Conservation (phyloP, 371 early-diverging fungal genomes). For the Synchytrium microbalum region DNA sequence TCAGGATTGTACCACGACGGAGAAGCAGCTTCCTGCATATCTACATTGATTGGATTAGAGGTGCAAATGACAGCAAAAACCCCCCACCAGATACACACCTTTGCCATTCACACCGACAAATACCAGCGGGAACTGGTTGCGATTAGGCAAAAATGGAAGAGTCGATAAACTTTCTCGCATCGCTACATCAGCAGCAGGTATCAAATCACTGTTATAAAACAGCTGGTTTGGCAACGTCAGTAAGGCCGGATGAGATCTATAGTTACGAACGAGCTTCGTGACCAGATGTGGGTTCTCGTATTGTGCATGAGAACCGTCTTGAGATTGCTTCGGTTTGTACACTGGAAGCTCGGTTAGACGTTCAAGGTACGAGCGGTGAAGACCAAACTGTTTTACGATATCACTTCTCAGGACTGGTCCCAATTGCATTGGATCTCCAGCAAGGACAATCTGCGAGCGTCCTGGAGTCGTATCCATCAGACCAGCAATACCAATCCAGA, state of each 20-base stretch:
- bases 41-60: too few species aligned
- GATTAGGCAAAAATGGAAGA: too few species aligned
- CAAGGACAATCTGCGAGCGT: not conserved
- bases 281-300: conserved; percentile 13
- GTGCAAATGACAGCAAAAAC: too few species aligned
- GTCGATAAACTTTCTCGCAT: conserved; percentile 10
- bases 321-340: conserved; percentile 5
- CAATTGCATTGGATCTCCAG: conserved; percentile 21
- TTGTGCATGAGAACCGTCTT: not conserved
- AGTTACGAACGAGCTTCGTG: conserved; percentile 22
- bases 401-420: conserved; percentile 20
- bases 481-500: not conserved
- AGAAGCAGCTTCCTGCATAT: conserved; percentile 20
- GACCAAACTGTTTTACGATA: conserved; percentile 8
- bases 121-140: too few species aligned
- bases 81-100: too few species aligned
- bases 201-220: conserved; percentile 18
- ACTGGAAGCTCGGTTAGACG: conserved; percentile 16
- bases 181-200: conserved; percentile 9
- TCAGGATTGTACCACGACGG: conserved; percentile 22
- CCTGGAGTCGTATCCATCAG: not conserved
- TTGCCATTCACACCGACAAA: too few species aligned
- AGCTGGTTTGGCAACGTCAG: conserved; percentile 13
- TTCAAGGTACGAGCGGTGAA: conserved; percentile 18
- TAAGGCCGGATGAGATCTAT: conserved; percentile 23